phyloP scores from a whole-genome alignment of 768 basidiomycete species.

The Erythrobasidium yunnanense region DNA sequence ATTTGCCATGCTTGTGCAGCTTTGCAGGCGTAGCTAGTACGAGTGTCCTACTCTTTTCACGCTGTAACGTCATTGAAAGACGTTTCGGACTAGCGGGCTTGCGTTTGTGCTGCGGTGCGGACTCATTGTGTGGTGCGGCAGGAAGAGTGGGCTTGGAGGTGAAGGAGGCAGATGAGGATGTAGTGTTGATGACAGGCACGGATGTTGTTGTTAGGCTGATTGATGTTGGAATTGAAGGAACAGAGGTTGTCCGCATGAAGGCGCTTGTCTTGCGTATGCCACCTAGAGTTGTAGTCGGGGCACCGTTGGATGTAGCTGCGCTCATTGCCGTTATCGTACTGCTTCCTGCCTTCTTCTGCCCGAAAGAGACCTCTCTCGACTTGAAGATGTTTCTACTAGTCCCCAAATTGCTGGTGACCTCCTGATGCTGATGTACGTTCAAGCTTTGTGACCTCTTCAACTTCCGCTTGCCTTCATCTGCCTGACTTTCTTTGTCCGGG shows the following conservation, averaged over 20 bases:
- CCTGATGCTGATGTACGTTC: not conserved
- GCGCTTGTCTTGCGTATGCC: no score
- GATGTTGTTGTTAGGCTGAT: not conserved
- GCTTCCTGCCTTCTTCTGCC: no score
- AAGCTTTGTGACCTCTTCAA: not conserved
- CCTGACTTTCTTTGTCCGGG: not conserved
- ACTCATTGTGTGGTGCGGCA: not conserved
- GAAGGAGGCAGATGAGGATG: not conserved
- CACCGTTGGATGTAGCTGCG: no score
- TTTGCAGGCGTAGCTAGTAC: slow-evolving; percentile 5
- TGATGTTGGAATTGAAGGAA: not conserved
- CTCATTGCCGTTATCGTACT: no score
- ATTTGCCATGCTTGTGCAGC: no score
- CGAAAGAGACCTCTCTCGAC: not conserved
- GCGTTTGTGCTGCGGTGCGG: not conserved
- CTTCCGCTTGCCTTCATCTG: not conserved
- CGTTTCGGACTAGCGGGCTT: slow-evolving; percentile 18
- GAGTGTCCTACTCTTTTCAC: not conserved
- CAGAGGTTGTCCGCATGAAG: not conserved
- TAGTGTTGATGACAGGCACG: no score
- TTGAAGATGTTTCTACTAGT: not conserved
- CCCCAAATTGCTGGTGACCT: not conserved
- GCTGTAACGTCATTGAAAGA: not conserved
- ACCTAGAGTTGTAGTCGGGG: no score
- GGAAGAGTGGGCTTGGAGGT: no score